Conservation (phyloP, 2,329 filamentous ascomycete species). For the Xylaria hypoxylon region DNA sequence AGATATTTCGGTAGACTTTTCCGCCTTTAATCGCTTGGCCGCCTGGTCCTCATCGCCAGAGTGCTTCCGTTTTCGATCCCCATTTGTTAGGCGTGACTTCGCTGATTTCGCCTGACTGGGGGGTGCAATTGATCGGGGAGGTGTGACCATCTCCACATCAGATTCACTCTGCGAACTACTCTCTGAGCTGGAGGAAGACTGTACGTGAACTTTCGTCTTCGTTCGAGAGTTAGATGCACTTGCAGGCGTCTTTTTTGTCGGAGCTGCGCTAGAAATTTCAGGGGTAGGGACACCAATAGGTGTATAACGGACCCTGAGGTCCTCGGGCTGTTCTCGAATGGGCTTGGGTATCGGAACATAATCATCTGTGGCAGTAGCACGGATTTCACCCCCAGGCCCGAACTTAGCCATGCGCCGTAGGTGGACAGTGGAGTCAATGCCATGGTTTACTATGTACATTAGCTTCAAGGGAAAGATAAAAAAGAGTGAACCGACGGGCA, state of each 20-base stretch:
- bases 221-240: slow-evolving; percentile 19
- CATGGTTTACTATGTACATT: slow-evolving; percentile 54
- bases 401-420: slow-evolving; percentile 72
- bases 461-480: slow-evolving; percentile 32
- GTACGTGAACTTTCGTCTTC: slow-evolving; percentile 55
- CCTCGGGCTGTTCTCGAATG: slow-evolving; percentile 73
- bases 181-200: slow-evolving; percentile 50
- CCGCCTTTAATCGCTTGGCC: slow-evolving; percentile 49
- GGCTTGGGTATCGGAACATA: slow-evolving; percentile 61
- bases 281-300: slow-evolving; percentile 68
- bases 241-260: neutral
- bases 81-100: slow-evolving; percentile 42
- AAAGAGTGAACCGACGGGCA: neutral
- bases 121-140: slow-evolving; percentile 47
- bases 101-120: slow-evolving; percentile 42
- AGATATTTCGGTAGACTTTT: slow-evolving; percentile 14
- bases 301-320: slow-evolving; percentile 73
- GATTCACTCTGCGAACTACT: slow-evolving; percentile 58
- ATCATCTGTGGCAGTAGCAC: slow-evolving; percentile 55
- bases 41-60: slow-evolving; percentile 46
- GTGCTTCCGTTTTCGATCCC: slow-evolving; percentile 55
- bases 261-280: slow-evolving; percentile 24
- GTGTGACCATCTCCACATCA: slow-evolving; percentile 59
- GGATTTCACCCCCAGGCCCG: slow-evolving; percentile 55
- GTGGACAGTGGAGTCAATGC: slow-evolving; percentile 71